Percentiles rank a stretch among this genome's conserved stretches.
Conservation (phyloP, 2,329 filamentous ascomycete species). For the Hymenoscyphus salicellus region DNA sequence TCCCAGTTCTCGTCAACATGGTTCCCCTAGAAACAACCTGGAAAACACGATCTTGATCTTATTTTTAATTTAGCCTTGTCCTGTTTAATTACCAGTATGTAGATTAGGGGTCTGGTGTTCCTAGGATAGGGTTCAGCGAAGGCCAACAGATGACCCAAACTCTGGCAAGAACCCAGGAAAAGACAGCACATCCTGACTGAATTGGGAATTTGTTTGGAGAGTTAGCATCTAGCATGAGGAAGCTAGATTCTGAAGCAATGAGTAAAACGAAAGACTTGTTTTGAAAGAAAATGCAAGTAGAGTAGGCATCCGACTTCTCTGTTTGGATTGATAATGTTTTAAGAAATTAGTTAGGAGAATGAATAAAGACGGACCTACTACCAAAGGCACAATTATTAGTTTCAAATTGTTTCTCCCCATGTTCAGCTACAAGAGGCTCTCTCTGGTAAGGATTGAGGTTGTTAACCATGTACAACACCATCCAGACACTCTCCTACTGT, state of each 20-base stretch:
- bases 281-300: neutral
- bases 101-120: slow-evolving; percentile 3
- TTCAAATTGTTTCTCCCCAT: too few relatives aligned
- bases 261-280: neutral
- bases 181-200: neutral
- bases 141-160: neutral
- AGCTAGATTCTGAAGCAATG: neutral
- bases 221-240: neutral
- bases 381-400: too few relatives aligned
- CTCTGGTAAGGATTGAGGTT: too few relatives aligned
- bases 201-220: neutral
- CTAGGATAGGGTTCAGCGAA: neutral
- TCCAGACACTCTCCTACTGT: neutral
- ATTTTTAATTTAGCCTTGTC: neutral
- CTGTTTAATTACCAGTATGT: neutral
- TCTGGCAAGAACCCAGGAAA: neutral
- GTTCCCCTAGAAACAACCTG: slow-evolving; percentile 1
- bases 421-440: too few relatives aligned
- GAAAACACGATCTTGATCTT: slow-evolving; percentile 3
- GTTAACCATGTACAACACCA: neutral
- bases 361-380: too few relatives aligned
- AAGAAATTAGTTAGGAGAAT: too few relatives aligned
- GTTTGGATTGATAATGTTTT: too few relatives aligned
- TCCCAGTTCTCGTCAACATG: neutral
- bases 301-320: neutral